Evolutionary conservation across 1,139 yeast genomes (phyloP).

Genomic region (Geotrichum phurueaensis): DNA sequence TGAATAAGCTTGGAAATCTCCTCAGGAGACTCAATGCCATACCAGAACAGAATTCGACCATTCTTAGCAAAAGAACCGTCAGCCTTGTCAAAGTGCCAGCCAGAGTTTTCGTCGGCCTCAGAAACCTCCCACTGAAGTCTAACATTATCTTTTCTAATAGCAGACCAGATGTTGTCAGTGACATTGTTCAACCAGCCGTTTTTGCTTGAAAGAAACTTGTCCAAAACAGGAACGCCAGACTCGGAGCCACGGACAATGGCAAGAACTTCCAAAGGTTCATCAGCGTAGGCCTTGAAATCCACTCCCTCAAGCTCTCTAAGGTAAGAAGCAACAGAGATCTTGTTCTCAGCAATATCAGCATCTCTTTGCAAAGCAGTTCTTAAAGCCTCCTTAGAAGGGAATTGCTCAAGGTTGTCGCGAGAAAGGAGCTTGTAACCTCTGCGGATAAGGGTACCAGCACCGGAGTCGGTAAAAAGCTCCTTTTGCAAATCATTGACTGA

Average conservation of each 20-base stretch:
- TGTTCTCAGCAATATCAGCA: constrained; percentile 59
- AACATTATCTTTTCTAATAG: constrained; percentile 68
- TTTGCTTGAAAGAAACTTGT: constrained; percentile 80
- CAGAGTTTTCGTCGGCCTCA: constrained; percentile 83
- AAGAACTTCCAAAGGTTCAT: constrained; percentile 90
- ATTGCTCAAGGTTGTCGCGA: constrained; percentile 59
- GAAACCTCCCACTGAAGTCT: constrained; percentile 81
- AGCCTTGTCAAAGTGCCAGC: constrained; percentile 89
- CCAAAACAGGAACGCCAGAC: constrained; percentile 60
- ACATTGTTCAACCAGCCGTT: constrained; percentile 97
- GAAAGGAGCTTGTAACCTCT: constrained; percentile 87
- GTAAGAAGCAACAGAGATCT: constrained; percentile 74
- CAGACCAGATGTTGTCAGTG: constrained; percentile 85
- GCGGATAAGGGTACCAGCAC: constrained; percentile 97
- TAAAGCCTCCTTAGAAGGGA: constrained; percentile 64
- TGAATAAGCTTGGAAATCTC: constrained; percentile 61
- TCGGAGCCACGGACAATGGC: constrained; percentile 61
- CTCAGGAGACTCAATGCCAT: constrained; percentile 66
- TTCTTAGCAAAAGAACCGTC: constrained; percentile 90
- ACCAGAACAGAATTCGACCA: constrained; percentile 92
- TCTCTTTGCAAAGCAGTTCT: constrained; percentile 74
- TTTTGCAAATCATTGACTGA: constrained; percentile 92
- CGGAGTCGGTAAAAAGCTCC: constrained; percentile 95
- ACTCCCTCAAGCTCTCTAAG: constrained; percentile 59
- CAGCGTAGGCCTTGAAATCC: constrained; percentile 78